A percentile compares a stretch with the other conserved stretches of the same genome.
These are phyloP conservation scores for Rosa persica DNA, from an alignment of 306 rosid species.

Conservation along the genomic window DNA sequence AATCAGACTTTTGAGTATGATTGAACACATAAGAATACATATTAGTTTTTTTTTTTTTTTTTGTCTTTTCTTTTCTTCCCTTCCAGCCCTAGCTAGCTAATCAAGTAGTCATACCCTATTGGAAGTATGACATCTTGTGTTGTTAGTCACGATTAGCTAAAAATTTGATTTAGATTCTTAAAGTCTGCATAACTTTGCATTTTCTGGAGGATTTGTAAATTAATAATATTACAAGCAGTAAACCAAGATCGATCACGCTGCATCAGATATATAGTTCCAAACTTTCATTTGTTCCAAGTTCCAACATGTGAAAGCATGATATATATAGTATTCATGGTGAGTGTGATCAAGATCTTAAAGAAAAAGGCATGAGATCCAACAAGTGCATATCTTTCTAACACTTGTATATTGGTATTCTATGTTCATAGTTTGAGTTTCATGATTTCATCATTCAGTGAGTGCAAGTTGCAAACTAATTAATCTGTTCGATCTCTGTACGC, in stretches of 20 bases:
- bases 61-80: no score
- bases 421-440: background rate
- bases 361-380: background rate
- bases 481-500: background rate
- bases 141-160: background rate
- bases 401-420: background rate
- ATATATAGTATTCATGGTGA: background rate
- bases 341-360: background rate
- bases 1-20: no score
- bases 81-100: no score
- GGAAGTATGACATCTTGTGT: no score
- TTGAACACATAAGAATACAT: no score
- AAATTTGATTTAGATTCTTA: background rate
- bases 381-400: background rate
- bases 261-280: background rate
- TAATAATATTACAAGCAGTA: background rate
- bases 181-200: background rate
- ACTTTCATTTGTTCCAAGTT: background rate
- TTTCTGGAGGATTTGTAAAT: background rate
- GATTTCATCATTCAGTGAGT: background rate
- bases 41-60: no score
- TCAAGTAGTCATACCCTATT: no score
- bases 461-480: background rate
- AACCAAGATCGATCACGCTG: background rate
- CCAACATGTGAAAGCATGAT: constrained; percentile 3